Percentiles rank a stretch among this genome's conserved stretches.
These are phyloP conservation scores for Astrothelium subdiscretum DNA, from an alignment of 495 filamentous ascomycete genomes.

Conservation along the genomic window DNA sequence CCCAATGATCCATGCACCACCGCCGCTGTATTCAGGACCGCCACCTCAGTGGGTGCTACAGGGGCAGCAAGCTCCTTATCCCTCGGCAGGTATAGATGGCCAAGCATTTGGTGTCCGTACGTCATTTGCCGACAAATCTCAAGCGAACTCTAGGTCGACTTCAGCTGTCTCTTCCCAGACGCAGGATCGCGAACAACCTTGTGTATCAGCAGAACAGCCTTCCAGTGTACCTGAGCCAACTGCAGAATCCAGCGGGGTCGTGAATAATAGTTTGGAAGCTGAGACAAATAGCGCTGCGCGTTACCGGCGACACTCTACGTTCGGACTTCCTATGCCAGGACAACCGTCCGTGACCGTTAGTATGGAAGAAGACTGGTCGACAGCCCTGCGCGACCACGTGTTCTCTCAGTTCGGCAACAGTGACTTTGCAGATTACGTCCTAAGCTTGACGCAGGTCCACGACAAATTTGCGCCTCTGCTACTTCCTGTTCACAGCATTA, in stretches of 20 bases:
- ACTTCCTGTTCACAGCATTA: conserved; percentile 22
- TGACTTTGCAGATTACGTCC: conserved; percentile 23
- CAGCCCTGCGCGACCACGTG: conserved; percentile 17
- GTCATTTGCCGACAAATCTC: not conserved
- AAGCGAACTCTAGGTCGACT: not conserved
- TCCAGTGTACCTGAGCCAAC: not conserved
- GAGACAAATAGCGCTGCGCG: not conserved
- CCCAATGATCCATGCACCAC: not conserved
- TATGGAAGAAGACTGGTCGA: not conserved
- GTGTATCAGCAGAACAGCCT: not conserved
- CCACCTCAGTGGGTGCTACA: not conserved
- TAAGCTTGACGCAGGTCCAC: conserved; percentile 17
- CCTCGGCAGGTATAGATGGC: not conserved
- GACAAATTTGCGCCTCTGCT: conserved; percentile 2
- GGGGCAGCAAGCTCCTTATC: not conserved
- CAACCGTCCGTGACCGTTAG: not conserved
- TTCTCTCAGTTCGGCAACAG: conserved; percentile 20
- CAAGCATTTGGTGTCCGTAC: not conserved
- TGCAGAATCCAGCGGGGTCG: too few relatives aligned
- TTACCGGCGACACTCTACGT: not conserved
- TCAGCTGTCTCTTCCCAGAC: not conserved
- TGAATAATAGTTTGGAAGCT: not conserved
- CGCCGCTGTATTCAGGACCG: not conserved
- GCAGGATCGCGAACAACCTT: not conserved
- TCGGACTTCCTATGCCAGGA: not conserved